Evolutionary conservation across 2,329 filamentous ascomycete species (phyloP), one percentile per base, ranked within the genome.

Genomic region (Fusarium sp.): DNA sequence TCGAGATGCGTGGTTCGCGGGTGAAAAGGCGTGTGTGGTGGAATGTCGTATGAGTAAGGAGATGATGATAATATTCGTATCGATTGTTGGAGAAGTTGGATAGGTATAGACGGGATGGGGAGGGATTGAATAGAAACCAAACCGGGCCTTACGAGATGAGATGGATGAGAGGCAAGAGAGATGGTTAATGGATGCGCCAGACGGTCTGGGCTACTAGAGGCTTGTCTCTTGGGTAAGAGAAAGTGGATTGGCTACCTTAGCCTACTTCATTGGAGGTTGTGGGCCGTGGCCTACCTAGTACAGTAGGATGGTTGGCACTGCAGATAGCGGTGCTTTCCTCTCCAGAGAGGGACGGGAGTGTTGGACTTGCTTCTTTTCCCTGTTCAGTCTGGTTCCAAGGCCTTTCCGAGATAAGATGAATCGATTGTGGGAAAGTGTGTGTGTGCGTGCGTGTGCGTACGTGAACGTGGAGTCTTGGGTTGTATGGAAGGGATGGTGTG

Each of bases 61-160:
- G 37, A 63, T 39, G 53, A 58, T 52, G 43, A 60, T 42, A 67
- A 70, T 68, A 67, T 68, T 70, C 58, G 67, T 60, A 60, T 58
- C 50, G 66, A 37, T 59, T 45, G 45, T 21, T 45, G n/a, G 19
- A 31, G 43, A 39, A 58, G 30, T 28, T 51, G 30, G 39, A 45
- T 56, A n/a, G 44, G 49, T 48, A 30, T 42, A 23, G 14, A 39
- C 53, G 57, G 58, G 58, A 58, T 37, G 59, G 55, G 52, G 45
- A 55, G 63, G 61, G 50, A 70, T 53, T 53, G 67, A 59, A 63
- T 44, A 57, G 56, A 48, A 51, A 51, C 42, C 49, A 48, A 51
- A 51, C 42, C 44, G 57, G 46, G 54, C 59, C 53, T 58, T 28
- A 19, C 53, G 37, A n/a, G 39, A 44, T 65, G 55, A 57, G 53